Percentiles rank a stretch among this genome's conserved stretches.
Evolutionary conservation across 2,329 filamentous ascomycete species (phyloP).

Genomic region (Exserohilum turcica): DNA sequence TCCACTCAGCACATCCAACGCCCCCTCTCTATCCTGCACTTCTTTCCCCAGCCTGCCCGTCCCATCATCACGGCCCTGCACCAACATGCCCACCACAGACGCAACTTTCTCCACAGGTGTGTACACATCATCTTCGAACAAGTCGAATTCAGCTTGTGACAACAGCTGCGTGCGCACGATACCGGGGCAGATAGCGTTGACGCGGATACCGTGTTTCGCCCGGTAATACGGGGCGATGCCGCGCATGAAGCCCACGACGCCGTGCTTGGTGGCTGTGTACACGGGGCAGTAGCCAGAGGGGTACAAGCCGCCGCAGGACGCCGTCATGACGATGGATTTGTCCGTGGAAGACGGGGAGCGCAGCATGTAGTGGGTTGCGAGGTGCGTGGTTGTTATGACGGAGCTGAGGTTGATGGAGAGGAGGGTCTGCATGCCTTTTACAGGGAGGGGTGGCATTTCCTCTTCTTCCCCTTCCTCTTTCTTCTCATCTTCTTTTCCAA

Average conservation of each 20-base stretch:
- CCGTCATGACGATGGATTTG: not conserved
- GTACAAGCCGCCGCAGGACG: constrained; percentile 41
- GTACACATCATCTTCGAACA: no score
- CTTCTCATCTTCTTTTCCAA: no score
- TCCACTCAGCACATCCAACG: not conserved
- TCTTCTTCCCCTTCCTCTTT: no score
- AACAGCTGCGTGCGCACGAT: no score
- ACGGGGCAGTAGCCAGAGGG: constrained; percentile 43
- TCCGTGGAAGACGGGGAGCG: not conserved
- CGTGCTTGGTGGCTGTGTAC: constrained; percentile 50
- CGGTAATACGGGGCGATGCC: constrained; percentile 41
- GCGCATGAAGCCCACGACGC: constrained; percentile 47
- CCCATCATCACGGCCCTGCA: not conserved
- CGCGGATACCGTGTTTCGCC: constrained; percentile 39
- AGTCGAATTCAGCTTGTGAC: no score
- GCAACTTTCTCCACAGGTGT: no score
- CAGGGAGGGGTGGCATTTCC: not conserved
- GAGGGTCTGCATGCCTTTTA: not conserved
- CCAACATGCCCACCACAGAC: no score
- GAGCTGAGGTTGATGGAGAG: not conserved
- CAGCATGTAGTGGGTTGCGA: not conserved
- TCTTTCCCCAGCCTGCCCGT: not conserved
- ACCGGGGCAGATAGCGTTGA: constrained; percentile 48
- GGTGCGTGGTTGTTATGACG: not conserved
- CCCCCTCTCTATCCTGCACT: not conserved